Evolutionary conservation across 176 grass and related monocot species (phyloP).

Genomic region (Triticum urartu): DNA sequence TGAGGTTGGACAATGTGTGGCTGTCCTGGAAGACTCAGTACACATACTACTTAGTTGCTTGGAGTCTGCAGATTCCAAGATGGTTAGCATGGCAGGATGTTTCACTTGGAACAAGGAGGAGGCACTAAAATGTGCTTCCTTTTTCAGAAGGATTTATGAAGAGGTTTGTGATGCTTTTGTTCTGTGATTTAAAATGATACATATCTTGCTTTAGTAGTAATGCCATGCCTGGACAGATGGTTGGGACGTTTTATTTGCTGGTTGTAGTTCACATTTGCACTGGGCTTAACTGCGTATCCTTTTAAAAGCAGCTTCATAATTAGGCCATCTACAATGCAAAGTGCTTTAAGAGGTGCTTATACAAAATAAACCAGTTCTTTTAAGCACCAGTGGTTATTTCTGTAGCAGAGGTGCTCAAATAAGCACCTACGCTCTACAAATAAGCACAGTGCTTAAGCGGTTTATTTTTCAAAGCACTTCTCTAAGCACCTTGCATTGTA

Average conservation of each 20-base stretch:
- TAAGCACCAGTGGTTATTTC: not conserved
- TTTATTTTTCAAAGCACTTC: not conserved
- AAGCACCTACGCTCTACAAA: not conserved
- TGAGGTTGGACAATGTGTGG: conserved; percentile 64
- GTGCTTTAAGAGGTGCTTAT: not conserved
- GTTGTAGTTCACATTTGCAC: conserved; percentile 22
- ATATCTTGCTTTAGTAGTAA: conserved; percentile 17
- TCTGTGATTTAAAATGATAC: conserved; percentile 14
- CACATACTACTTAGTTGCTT: conserved; percentile 79
- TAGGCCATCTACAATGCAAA: not conserved
- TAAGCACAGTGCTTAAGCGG: not conserved
- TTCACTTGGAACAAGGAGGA: conserved; percentile 75
- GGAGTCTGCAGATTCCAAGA: conserved; percentile 66
- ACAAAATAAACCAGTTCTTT: not conserved
- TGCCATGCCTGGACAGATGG: not conserved
- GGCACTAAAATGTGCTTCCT: conserved; percentile 75
- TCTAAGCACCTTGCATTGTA: not conserved
- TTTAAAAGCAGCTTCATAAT: not conserved
- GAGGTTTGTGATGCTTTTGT: conserved; percentile 62
- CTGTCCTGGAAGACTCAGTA: conserved; percentile 75
- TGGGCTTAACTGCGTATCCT: conserved; percentile 1
- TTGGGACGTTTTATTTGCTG: not conserved
- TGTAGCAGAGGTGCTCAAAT: not conserved
- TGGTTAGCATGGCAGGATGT: conserved; percentile 49
- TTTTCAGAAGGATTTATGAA: conserved; percentile 95